These are phyloP conservation scores for Diaporthe nobilis DNA, from an alignment of 2,329 filamentous ascomycete species.

Conservation along the genomic window DNA sequence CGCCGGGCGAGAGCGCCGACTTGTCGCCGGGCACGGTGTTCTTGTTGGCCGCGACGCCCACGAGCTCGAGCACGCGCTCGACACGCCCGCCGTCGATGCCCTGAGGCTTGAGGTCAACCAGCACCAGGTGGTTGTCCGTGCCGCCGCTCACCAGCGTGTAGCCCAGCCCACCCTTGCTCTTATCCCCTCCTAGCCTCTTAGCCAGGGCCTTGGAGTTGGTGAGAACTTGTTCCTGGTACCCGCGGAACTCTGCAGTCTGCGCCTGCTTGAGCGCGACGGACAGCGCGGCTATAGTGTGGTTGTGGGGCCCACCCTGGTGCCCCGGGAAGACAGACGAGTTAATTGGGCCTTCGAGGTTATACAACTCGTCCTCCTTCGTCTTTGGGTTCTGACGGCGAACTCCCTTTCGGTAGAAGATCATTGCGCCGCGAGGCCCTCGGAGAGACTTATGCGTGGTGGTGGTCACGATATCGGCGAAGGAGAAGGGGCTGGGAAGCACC, in stretches of 20 bases:
- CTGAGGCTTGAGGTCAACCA: constrained; percentile 92
- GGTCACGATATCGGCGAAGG: constrained; percentile 92
- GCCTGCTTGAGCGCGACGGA: constrained; percentile 96
- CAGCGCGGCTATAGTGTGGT: constrained; percentile 97
- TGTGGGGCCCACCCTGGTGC: constrained; percentile 97
- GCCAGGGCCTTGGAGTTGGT: constrained; percentile 92
- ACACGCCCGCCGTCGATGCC: constrained; percentile 90
- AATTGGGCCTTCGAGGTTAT: constrained; percentile 93
- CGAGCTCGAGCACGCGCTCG: constrained; percentile 90
- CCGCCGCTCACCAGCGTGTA: constrained; percentile 94
- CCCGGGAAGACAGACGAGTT: constrained; percentile 98
- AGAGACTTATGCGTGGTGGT: constrained; percentile 99
- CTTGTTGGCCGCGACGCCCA: constrained; percentile 98
- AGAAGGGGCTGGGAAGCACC: constrained; percentile 91
- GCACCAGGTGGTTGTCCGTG: constrained; percentile 96
- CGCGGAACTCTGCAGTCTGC: constrained; percentile 88
- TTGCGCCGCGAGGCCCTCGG: constrained; percentile 92
- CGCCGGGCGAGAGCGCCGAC: constrained; percentile 92
- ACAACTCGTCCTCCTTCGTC: constrained; percentile 86
- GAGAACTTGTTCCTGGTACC: constrained; percentile 92
- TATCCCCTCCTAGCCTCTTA: constrained; percentile 73
- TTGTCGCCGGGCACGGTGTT: constrained; percentile 98
- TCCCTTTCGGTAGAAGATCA: constrained; percentile 98
- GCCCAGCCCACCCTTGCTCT: constrained; percentile 82
- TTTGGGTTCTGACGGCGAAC: constrained; percentile 87